Percentiles rank a stretch among this genome's conserved stretches.
Conservation (phyloP, 1,139 yeast species). For the Zygoascus meyerae region DNA sequence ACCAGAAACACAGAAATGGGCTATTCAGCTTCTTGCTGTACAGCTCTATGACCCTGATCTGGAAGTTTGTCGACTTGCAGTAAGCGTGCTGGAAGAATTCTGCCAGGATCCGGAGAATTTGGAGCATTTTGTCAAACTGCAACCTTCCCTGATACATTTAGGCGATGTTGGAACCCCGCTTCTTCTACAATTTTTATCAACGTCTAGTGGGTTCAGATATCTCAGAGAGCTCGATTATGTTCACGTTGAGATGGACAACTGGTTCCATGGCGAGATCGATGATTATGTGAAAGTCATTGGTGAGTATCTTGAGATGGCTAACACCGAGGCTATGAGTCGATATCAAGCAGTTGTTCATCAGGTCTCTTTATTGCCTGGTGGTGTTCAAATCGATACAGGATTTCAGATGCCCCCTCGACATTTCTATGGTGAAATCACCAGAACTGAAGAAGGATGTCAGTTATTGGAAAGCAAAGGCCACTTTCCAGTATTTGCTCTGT, state of each 20-base stretch:
- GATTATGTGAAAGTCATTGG: conserved; percentile 52
- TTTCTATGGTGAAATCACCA: conserved; percentile 72
- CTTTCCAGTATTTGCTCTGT: conserved; percentile 40
- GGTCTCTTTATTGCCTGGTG: conserved; percentile 21
- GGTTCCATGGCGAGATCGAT: conserved; percentile 53
- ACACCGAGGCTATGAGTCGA: conserved; percentile 19
- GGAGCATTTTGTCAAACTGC: conserved; percentile 40
- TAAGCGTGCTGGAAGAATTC: conserved; percentile 45
- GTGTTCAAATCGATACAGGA: neutral
- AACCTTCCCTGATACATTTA: conserved; percentile 44
- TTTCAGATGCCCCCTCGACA: conserved; percentile 46
- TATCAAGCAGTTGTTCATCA: conserved; percentile 6
- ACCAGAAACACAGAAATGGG: conserved; percentile 35
- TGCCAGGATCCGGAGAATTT: conserved; percentile 40
- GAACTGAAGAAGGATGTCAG: conserved; percentile 73
- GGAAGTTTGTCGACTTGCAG: conserved; percentile 55
- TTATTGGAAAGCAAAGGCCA: conserved; percentile 45
- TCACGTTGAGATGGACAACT: conserved; percentile 50
- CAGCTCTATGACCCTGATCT: conserved; percentile 65
- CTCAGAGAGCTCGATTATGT: conserved; percentile 48
- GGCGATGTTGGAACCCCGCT: conserved; percentile 44
- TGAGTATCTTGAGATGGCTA: conserved; percentile 32
- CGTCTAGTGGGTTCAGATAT: conserved; percentile 51
- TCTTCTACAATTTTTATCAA: conserved; percentile 48
- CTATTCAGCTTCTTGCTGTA: conserved; percentile 49